Evolutionary conservation across 1,284 basidiomycete genomes (phyloP).

Genomic region (Trichosporon asahii): DNA sequence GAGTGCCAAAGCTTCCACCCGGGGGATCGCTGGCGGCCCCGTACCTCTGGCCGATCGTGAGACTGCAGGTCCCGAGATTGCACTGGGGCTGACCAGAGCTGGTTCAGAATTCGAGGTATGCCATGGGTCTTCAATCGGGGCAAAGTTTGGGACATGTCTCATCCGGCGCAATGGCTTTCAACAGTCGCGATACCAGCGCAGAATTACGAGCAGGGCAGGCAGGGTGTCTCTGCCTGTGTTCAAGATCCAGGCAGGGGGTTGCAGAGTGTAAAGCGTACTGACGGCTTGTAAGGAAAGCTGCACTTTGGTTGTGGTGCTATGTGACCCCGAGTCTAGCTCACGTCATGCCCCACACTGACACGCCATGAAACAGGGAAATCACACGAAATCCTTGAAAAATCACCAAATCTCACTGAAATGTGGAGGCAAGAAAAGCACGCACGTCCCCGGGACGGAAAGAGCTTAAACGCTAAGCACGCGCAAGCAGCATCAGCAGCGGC

Average conservation of each 20-base stretch:
- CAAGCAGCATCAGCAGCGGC: not conserved
- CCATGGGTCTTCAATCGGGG: not conserved
- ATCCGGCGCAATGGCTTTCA: not conserved
- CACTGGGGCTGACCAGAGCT: not conserved
- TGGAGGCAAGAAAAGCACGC: not conserved
- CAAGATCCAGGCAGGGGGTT: not conserved
- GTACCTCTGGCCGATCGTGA: not conserved
- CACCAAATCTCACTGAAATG: not conserved
- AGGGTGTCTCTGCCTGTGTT: not conserved
- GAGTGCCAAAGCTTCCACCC: not conserved
- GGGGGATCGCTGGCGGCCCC: not conserved
- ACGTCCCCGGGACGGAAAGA: not conserved
- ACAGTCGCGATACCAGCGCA: not conserved
- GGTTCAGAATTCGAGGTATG: not conserved
- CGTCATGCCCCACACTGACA: not conserved
- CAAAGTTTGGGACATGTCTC: not conserved
- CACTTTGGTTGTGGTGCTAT: not conserved
- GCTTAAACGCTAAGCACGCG: not conserved
- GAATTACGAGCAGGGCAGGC: not conserved
- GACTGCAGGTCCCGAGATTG: not conserved
- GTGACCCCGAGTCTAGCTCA: not conserved
- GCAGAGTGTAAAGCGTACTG: not conserved
- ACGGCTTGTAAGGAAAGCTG: not conserved
- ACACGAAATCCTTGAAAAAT: not conserved
- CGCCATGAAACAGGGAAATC: conserved; percentile 1